These are phyloP conservation scores for Elsinoe batatas DNA, from an alignment of 2,329 filamentous ascomycete species.

Conservation along the genomic window DNA sequence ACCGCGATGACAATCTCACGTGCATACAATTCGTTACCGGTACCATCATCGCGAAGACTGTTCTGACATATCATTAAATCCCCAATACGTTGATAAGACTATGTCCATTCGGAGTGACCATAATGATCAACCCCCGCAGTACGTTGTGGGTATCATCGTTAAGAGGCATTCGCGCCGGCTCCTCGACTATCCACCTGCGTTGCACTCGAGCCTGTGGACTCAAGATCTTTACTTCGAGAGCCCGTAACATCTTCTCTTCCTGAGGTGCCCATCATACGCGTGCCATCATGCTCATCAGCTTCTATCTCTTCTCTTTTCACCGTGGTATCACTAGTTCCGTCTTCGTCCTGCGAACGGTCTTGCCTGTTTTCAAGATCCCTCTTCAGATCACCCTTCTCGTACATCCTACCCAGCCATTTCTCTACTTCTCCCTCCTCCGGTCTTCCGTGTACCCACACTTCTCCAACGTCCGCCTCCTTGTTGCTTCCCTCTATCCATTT, in stretches of 20 bases:
- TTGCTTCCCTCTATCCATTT: constrained; percentile 25
- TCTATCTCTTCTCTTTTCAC: not conserved
- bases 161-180: too few relatives aligned
- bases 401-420: constrained; percentile 14
- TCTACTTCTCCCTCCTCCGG: constrained; percentile 28
- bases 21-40: too few relatives aligned
- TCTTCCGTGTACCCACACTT: constrained; percentile 46
- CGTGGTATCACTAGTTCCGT: not conserved
- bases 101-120: too few relatives aligned
- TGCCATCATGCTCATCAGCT: not conserved
- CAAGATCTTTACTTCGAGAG: not conserved
- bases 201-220: not conserved
- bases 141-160: too few relatives aligned
- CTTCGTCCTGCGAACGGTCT: not conserved
- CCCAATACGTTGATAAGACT: too few relatives aligned
- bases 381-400: not conserved
- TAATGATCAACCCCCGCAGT: too few relatives aligned
- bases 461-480: constrained; percentile 31
- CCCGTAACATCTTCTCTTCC: not conserved
- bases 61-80: too few relatives aligned
- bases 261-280: not conserved
- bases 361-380: not conserved
- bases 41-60: too few relatives aligned
- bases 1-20: too few relatives aligned
- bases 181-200: not conserved